These are phyloP conservation scores for Laetiporus sulphureus DNA, from an alignment of 1,284 basidiomycete species.

Conservation along the genomic window DNA sequence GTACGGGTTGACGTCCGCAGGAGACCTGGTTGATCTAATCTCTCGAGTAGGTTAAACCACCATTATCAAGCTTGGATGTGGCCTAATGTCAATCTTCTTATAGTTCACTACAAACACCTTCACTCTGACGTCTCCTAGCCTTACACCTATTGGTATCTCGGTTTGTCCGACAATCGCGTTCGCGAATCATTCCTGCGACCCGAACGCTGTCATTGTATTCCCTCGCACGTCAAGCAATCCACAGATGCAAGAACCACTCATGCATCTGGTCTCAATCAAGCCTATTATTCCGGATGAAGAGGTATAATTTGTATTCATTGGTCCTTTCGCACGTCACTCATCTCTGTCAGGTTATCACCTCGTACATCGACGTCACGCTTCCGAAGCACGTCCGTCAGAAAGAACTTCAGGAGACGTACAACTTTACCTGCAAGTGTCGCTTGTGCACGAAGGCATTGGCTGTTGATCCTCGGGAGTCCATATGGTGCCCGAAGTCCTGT, in stretches of 20 bases:
- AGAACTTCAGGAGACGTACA: constrained; percentile 67
- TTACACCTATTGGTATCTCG: constrained; percentile 76
- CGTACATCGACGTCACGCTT: constrained; percentile 83
- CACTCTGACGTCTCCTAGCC: constrained; percentile 68
- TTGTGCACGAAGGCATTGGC: constrained; percentile 37
- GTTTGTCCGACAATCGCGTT: constrained; percentile 77
- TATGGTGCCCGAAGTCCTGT: constrained; percentile 62
- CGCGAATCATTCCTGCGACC: constrained; percentile 88
- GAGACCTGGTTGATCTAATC: constrained; percentile 62
- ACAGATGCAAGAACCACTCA: constrained; percentile 44
- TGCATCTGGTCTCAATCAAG: constrained; percentile 69
- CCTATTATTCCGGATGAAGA: constrained; percentile 64
- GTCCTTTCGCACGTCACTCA: too few species aligned
- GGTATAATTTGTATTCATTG: constrained; percentile 32
- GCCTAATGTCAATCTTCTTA: background rate
- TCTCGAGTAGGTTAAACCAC: constrained; percentile 46
- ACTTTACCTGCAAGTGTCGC: constrained; percentile 71
- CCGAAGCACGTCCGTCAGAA: constrained; percentile 51
- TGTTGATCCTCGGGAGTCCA: constrained; percentile 63
- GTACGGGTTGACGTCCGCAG: constrained; percentile 49
- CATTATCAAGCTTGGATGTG: too few species aligned
- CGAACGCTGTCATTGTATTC: constrained; percentile 89
- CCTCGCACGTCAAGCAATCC: constrained; percentile 42
- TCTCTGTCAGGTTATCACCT: constrained; percentile 51
- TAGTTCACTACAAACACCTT: constrained; percentile 89